Base-by-base conservation (phyloP, 257 asterid genomes). In the Scutellaria galericulata region DNA sequence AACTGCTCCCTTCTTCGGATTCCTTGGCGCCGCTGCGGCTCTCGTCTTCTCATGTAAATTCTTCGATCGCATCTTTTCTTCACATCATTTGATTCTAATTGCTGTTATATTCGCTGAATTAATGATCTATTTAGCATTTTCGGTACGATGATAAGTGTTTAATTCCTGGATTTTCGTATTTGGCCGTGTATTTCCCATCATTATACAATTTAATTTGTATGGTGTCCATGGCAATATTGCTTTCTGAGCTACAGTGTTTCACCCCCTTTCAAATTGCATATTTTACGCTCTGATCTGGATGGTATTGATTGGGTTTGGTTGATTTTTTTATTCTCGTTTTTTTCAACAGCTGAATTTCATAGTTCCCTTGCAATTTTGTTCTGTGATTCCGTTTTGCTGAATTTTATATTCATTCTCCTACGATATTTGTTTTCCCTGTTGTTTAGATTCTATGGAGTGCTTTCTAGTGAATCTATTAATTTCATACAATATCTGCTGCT, bases 1-100 rank as follows among this genome's bases (percentile, higher is more conserved):
- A 73, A 86, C 92, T 68, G 92, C 92, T 52, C 92, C 92, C 13
- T 86, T 86, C 80, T 86, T 86, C 79, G 91, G 91, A 68, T 86
- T 84, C 85, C 88, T 86, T 15, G 91, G 91, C 50, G 91, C 91
- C 64, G 89, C 91, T 44, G 84, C 91, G 5, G 89, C 92, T 48
- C 92, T 86, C 62, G 92, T 86, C 59, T 86, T 86, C 81, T 86
- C 92, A 42, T 86, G 92, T 86, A 76, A 73, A 24, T 59, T 65
- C 50, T 54, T 59, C 57, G 75, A 74, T 78, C 83, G 50, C 79
- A 39, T 73, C 67, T 77, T 15, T 12, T 42, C 67, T 18, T 66
- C 37, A 9, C 22, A 2, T 37, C 8, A 7, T 5, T 18, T 39
- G 44, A 18, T 62, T 63, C 5, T 53, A 63, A n/a, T 73, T 61